These are phyloP conservation scores for Cryptococcus wingfieldii DNA, from an alignment of 1,284 basidiomycete genomes.

Conservation along the genomic window DNA sequence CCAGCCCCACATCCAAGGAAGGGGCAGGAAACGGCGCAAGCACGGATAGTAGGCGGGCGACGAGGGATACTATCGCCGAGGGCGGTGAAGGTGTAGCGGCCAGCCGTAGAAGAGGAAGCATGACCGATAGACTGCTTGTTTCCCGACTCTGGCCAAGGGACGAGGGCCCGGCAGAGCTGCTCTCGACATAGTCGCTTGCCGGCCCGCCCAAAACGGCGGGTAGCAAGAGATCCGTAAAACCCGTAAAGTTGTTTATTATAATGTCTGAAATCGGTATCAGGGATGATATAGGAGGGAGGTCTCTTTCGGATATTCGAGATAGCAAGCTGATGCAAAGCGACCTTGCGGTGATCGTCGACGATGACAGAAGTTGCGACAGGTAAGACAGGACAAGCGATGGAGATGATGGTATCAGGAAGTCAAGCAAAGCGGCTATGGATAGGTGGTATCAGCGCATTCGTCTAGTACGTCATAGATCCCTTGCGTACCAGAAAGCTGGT, in stretches of 20 bases:
- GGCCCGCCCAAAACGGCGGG: background rate
- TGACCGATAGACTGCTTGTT: conserved; percentile 26
- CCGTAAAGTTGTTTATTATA: conserved; percentile 19
- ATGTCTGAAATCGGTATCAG: conserved; percentile 21
- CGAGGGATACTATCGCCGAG: conserved; percentile 13
- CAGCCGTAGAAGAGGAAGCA: conserved; percentile 34
- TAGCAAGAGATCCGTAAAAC: conserved; percentile 13
- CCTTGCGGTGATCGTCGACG: conserved; percentile 18
- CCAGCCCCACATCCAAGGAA: conserved; percentile 39
- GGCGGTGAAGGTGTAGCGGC: conserved; percentile 15
- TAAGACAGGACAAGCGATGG: conserved; percentile 32
- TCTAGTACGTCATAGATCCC: too few species aligned
- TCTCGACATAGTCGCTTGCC: background rate
- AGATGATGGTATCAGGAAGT: conserved; percentile 21
- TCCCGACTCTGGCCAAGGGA: background rate
- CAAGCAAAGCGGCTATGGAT: conserved; percentile 24
- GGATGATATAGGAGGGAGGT: conserved; percentile 6
- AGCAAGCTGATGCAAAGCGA: conserved; percentile 25
- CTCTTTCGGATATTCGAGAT: conserved; percentile 14
- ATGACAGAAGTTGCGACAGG: conserved; percentile 24
- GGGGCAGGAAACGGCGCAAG: conserved; percentile 39
- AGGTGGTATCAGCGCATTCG: background rate
- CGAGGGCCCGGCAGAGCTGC: background rate
- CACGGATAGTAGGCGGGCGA: conserved; percentile 20
- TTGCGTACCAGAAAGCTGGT: background rate